Conservation (phyloP, 306 rosid species). For the Cicer bijugum region DNA sequence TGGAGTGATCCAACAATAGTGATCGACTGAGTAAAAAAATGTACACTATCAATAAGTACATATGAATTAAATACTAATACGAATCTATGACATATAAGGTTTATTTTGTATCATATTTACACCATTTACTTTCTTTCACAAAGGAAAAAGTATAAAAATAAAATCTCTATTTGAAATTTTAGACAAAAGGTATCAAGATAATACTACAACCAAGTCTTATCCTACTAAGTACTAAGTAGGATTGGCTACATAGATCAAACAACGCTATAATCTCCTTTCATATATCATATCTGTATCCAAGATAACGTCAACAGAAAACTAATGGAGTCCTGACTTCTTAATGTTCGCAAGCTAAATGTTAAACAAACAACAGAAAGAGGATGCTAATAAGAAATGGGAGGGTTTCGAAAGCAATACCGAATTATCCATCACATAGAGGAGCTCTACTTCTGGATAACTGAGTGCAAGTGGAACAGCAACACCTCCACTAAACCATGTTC, state of each 20-base stretch:
- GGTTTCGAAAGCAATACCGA: conserved; percentile 58
- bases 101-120: conserved; percentile 26
- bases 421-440: conserved; percentile 78
- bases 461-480: conserved; percentile 97
- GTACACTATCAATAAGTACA: too few relatives aligned
- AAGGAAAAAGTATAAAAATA: conserved; percentile 1
- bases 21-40: too few relatives aligned
- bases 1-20: too few relatives aligned
- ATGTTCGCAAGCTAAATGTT: conserved; percentile 25
- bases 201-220: background rate
- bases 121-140: conserved; percentile 5
- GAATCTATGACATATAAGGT: background rate
- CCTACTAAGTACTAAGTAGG: too few relatives aligned
- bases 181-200: conserved; percentile 6
- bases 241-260: too few relatives aligned
- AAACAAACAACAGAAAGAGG: conserved; percentile 13
- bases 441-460: conserved; percentile 93
- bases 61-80: too few relatives aligned
- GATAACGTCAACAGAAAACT: conserved; percentile 9
- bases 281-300: too few relatives aligned
- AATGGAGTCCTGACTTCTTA: background rate
- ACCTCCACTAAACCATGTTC: conserved; percentile 95
- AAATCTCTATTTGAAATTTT: conserved; percentile 31
- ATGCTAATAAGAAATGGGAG: conserved; percentile 18
- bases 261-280: too few relatives aligned